Evolutionary conservation across 345 rosid genomes (phyloP), one percentile per base, ranked within the genome.

Genomic region (Clarkia xantiana): DNA sequence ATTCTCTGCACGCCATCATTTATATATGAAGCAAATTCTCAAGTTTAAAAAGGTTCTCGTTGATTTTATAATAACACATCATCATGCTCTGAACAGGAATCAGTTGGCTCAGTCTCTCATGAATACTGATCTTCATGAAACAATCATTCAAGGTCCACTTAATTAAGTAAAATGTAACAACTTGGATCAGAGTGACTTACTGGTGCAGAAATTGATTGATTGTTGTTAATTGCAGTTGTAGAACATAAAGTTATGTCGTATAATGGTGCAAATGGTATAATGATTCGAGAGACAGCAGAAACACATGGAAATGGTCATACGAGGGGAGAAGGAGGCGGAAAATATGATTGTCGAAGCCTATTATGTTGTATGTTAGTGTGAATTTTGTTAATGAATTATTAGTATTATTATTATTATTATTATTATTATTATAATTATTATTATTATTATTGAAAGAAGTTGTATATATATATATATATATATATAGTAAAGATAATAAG

Each of bases 221-320:
- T 36, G 40, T 40, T 58, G 9, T 58, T 53, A 62, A 58, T 16
- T 29, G 62, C 75, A 86, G 94, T 91, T 67, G 86, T 78, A 20
- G 82, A 84, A 23, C 78, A 93, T 54, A 84, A 71, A 72, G 62
- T 72, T 56, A 59, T 60, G 23, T 68, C 86, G 52, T 66, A 78
- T 56, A 71, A 67, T 57, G 95, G 94, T 53, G 69, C 81, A 52
- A 68, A 67, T 49, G 94, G 98, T 48, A 73, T 86, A 53, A 69
- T 91, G 93, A 69, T 81, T 60, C 84, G 81, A n/a, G 98, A 86
- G 76, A 91, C 96, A 62, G 73, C 85, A 9, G 76, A 81, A 71
- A 84, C 95, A 64, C 80, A 84, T 76, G 93, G 83, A 49, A 69
- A n/a, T n/a, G n/a, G n/a, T n/a, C n/a, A n/a, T n/a, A n/a, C n/a